Base-by-base conservation (phyloP, 2,329 filamentous ascomycete genomes). In the Stagonosporopsis vannaccii region DNA sequence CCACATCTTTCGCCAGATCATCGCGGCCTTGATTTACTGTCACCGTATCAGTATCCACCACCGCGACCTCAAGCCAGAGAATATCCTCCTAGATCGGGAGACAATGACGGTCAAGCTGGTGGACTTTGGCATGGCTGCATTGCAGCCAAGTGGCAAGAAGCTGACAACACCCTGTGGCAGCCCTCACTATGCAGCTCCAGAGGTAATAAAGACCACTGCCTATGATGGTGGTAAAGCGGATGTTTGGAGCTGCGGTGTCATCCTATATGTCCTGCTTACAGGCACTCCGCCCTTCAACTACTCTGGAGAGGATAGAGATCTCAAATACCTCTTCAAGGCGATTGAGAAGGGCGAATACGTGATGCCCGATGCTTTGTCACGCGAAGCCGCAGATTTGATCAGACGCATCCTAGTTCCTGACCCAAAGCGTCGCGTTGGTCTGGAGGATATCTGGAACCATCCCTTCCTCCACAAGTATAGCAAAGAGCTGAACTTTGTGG, bases 121-220 rank as follows among this genome's bases (percentile, higher is more conserved):
- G 47, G 95, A 99, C 75, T 99, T 99, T 75, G 94, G 95, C 37
- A 97, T 99, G 93, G 95, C 95, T 40, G 94, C 94, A 3, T 82
- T 98, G 37, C 94, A 98, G 74, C 90, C 90, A 3, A 84, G 86
- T 22, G 89, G 87, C 8, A 88, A 92, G 63, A 88, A 88, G 71
- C 84, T 99, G 25, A 90, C 86, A 53, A 98, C 95, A 0, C 92
- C 94, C 4, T 99, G 95, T 68, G 95, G 95, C 19, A 98, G 95
- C 61, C 95, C 95, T 20, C 95, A 98, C 76, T 99, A 99, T 69
- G 94, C 94, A 17, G 93, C 95, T 0, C 95, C 95, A 0, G 95
- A 99, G 74, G 86, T 99, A 30, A 89, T 97, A 59, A 86, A 87
- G 63, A 89, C 88, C 36, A 83, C 83, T 32, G 84, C 84, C 37